These are phyloP conservation scores for Penicillium expansum DNA, from an alignment of 2,329 filamentous ascomycete genomes.

Conservation along the genomic window DNA sequence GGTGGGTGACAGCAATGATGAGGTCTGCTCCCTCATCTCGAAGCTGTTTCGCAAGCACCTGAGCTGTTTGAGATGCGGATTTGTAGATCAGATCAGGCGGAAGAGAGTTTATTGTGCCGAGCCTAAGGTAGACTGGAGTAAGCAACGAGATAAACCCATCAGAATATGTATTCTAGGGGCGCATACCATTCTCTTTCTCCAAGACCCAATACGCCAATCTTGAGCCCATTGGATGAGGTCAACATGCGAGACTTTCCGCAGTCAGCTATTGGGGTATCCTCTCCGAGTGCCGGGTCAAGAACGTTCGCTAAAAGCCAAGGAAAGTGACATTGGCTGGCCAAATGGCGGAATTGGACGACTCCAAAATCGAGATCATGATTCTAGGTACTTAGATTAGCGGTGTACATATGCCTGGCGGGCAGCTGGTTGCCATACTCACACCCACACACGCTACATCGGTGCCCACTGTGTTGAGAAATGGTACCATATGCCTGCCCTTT, in stretches of 20 bases:
- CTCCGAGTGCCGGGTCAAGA: conserved; percentile 75
- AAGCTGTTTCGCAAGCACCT: conserved; percentile 69
- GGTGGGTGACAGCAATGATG: conserved; percentile 77
- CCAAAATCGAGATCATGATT: conserved; percentile 95
- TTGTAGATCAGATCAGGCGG: conserved; percentile 80
- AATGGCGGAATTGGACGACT: conserved; percentile 71
- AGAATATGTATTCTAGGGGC: too few species aligned
- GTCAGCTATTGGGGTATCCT: conserved; percentile 70
- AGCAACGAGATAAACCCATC: neutral
- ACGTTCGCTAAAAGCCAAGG: conserved; percentile 91
- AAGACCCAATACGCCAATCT: conserved; percentile 79
- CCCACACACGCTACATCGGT: conserved; percentile 81
- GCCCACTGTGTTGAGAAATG: conserved; percentile 72
- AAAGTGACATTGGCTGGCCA: conserved; percentile 73
- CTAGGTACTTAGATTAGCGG: conserved; percentile 40
- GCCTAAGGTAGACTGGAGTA: conserved; percentile 38
- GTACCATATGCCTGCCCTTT: conserved; percentile 88
- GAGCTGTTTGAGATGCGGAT: conserved; percentile 72
- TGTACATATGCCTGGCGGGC: conserved; percentile 1
- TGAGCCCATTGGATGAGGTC: conserved; percentile 77
- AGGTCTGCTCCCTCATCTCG: conserved; percentile 77
- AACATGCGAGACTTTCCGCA: conserved; percentile 73
- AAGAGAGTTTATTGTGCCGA: conserved; percentile 82
- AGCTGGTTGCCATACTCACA: conserved; percentile 50
- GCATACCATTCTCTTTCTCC: conserved; percentile 76